phyloP scores from a whole-genome alignment of 1,139 yeast genomes.

The Pichia sp. region DNA sequence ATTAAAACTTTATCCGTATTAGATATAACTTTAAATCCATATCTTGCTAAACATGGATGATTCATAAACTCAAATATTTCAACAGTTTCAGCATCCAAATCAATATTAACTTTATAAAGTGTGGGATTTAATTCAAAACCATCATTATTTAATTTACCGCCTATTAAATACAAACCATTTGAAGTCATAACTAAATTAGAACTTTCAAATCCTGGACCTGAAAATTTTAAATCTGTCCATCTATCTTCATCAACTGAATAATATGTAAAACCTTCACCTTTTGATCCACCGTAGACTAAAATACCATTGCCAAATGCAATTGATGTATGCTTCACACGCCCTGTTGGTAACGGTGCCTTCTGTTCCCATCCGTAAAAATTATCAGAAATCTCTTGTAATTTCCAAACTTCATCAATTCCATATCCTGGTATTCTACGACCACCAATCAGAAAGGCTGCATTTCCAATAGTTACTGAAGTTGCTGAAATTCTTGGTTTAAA shows the following conservation, averaged over 20 bases:
- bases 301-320: constrained; percentile 34
- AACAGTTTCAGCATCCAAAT: constrained; percentile 4
- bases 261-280: constrained; percentile 12
- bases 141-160: constrained; percentile 42
- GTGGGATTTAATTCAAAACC: constrained; percentile 32
- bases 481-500: constrained; percentile 55
- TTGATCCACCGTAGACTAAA: constrained; percentile 50
- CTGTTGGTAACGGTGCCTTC: constrained; percentile 35
- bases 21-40: constrained; percentile 39
- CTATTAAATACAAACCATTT: constrained; percentile 42
- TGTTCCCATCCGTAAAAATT: constrained; percentile 32
- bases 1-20: constrained; percentile 34
- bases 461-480: constrained; percentile 34
- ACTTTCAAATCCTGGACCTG: constrained; percentile 2
- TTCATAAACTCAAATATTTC: constrained; percentile 2
- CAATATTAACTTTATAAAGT: constrained; percentile 33
- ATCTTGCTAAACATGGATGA: constrained; percentile 35
- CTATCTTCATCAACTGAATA: constrained; percentile 4
- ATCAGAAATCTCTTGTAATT: constrained; percentile 4
- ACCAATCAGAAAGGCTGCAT: constrained; percentile 45
- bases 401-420: constrained; percentile 40
- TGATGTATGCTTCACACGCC: constrained; percentile 51
- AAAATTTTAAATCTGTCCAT: constrained; percentile 10
- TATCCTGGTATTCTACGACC: constrained; percentile 62
- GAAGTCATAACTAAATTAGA: constrained; percentile 1